Evolutionary conservation across 192 early-diverging fungal species (phyloP), one percentile per base, ranked within the genome.

Genomic region (Mortierella alpina): DNA sequence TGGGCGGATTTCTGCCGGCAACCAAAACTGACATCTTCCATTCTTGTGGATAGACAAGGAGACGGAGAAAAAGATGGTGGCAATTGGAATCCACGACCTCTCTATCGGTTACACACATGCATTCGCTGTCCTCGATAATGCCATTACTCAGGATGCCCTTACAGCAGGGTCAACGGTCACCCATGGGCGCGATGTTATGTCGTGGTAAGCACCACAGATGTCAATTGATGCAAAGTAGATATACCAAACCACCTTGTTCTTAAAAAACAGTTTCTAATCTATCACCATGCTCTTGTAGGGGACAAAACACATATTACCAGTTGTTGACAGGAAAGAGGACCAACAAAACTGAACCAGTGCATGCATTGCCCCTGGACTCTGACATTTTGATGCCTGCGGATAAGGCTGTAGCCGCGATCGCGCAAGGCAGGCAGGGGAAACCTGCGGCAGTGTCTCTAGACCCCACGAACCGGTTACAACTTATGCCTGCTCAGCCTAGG

Each of bases 101-200:
- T 72, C 65, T 6, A 70, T 76, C 13, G 84, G 84, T 23, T 57
- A 56, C 1, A 86, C 84, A n/a, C 84, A 86, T 44, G 77, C 65
- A 8, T 78, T 83, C 56, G 82, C 82, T 49, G 84, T 86, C 1
- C 53, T 86, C 13, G 73, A 86, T 50, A 86, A 86, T 48, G 77
- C 69, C 4, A 65, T 81, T 12, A 67, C 40, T 10, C 66, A 82
- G 47, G 62, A 73, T 45, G 47, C 45, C 5, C n/a, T 48, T 0
- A 39, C 55, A 15, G 53, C 57, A 11, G 50, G 59, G 0, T 63
- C 44, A 9, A 39, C 41, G 0, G 56, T 72, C 18, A 70, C 62
- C 5, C 79, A 85, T 60, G 84, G 84, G 1, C 74, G 81, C n/a
- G 84, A 85, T 63, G 80, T 82, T 2, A 53, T 82, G 56, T 56